Percentiles rank a stretch among this genome's conserved stretches.
Evolutionary conservation across 73 alveolate genomes (phyloP).

Genomic region (Paramecium sexaurelia): DNA sequence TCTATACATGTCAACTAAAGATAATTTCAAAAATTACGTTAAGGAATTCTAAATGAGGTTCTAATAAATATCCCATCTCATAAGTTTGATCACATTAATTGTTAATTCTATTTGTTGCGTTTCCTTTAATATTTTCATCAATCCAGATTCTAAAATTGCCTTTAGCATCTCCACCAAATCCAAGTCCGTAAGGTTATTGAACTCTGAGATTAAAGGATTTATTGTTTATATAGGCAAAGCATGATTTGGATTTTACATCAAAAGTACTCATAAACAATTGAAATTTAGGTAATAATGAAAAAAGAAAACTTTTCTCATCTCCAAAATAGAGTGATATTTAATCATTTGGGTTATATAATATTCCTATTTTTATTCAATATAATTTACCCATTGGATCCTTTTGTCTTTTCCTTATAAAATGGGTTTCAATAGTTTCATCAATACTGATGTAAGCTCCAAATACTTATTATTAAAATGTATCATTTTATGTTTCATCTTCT

Average conservation of each 20-base stretch:
- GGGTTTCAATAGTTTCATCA: slow-evolving; percentile 31
- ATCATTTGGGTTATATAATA: not conserved
- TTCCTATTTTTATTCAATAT: not conserved
- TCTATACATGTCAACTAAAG: slow-evolving; percentile 31
- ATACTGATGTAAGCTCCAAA: slow-evolving; percentile 57
- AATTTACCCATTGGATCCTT: slow-evolving; percentile 56
- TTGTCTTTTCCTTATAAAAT: not conserved
- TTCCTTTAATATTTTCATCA: slow-evolving; percentile 33
- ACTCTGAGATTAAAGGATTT: slow-evolving; percentile 33
- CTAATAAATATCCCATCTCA: slow-evolving; percentile 49
- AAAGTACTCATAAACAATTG: slow-evolving; percentile 46
- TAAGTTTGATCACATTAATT: slow-evolving; percentile 43
- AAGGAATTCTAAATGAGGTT: slow-evolving; percentile 28
- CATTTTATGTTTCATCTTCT: slow-evolving; percentile 59
- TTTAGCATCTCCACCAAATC: slow-evolving; percentile 52
- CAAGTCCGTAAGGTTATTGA: slow-evolving; percentile 47
- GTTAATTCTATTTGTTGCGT: not conserved
- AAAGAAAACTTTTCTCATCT: slow-evolving; percentile 49
- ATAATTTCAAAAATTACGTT: not conserved
- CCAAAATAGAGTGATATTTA: slow-evolving; percentile 47
- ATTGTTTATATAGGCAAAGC: slow-evolving; percentile 39
- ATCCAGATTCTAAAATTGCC: slow-evolving; percentile 55
- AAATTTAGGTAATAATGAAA: slow-evolving; percentile 30
- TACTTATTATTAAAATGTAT: slow-evolving; percentile 26
- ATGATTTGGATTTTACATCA: not conserved